phyloP scores from a whole-genome alignment of 2,329 filamentous ascomycete genomes.

The Fusarium multiceps region DNA sequence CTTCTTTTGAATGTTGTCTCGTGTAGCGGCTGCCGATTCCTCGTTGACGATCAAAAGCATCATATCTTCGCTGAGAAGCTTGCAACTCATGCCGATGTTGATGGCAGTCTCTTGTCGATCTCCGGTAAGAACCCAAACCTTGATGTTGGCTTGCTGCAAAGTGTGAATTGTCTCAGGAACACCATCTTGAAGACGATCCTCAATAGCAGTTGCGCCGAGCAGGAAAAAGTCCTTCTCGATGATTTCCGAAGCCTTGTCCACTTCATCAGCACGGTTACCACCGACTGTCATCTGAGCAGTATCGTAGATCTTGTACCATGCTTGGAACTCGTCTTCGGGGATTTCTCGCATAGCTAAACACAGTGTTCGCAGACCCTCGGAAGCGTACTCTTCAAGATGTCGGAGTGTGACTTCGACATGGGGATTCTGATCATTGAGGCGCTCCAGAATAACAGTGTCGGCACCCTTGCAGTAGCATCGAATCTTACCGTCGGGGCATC shows the following conservation, averaged over 20 bases:
- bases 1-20: constrained; percentile 93
- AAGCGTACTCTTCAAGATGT: constrained; percentile 98
- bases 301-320: constrained; percentile 90
- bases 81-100: constrained; percentile 99
- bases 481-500: constrained; percentile 95
- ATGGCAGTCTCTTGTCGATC: constrained; percentile 99
- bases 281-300: constrained; percentile 89
- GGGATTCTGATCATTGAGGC: constrained; percentile 83
- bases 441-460: constrained; percentile 96
- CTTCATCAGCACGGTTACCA: constrained; percentile 90
- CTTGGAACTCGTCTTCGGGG: constrained; percentile 85
- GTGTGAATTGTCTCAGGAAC: constrained; percentile 99
- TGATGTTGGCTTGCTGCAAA: constrained; percentile 95
- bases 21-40: constrained; percentile 79
- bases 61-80: constrained; percentile 98
- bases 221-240: constrained; percentile 93
- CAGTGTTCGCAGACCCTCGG: constrained; percentile 92
- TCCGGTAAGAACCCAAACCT: constrained; percentile 97
- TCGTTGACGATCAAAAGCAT: constrained; percentile 97
- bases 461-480: constrained; percentile 95
- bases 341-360: constrained; percentile 96
- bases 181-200: constrained; percentile 95
- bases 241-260: constrained; percentile 96
- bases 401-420: constrained; percentile 90
- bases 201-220: constrained; percentile 94